phyloP scores from a whole-genome alignment of 2,329 filamentous ascomycete genomes.

The Fusarium mexicanum region DNA sequence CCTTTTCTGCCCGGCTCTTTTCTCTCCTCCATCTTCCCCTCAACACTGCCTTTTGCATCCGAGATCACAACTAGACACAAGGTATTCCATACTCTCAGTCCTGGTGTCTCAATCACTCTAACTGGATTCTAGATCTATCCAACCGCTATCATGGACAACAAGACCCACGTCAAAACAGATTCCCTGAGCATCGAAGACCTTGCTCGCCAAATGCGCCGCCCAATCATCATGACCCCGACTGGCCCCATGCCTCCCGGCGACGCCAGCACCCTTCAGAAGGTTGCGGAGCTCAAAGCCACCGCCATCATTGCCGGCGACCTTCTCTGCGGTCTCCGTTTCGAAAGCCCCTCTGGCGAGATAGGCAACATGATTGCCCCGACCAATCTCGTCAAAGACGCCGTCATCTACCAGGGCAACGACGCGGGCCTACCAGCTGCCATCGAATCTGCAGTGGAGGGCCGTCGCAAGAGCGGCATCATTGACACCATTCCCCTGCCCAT shows the following conservation, averaged over 20 bases:
- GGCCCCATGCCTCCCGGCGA: background rate
- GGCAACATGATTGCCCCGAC: background rate
- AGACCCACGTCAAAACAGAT: background rate
- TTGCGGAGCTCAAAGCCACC: accelerated
- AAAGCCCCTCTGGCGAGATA: background rate
- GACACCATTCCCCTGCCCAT: background rate
- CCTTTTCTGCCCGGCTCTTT: background rate
- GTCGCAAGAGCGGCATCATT: background rate
- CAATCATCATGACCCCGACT: background rate
- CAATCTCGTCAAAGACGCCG: accelerated
- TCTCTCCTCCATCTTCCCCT: background rate
- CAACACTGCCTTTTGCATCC: background rate
- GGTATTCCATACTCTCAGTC: background rate
- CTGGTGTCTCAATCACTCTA: background rate
- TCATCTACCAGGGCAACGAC: background rate
- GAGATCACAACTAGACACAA: background rate
- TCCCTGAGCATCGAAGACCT: background rate
- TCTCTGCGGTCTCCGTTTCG: background rate
- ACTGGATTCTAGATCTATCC: background rate
- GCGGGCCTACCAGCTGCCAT: too few relatives aligned
- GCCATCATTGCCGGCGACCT: background rate
- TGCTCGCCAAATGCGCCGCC: background rate
- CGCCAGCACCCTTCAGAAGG: background rate
- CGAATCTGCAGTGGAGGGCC: background rate
- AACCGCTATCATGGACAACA: background rate